Conservation (phyloP, 805 yeast species). For the Pichia deserticola region DNA sequence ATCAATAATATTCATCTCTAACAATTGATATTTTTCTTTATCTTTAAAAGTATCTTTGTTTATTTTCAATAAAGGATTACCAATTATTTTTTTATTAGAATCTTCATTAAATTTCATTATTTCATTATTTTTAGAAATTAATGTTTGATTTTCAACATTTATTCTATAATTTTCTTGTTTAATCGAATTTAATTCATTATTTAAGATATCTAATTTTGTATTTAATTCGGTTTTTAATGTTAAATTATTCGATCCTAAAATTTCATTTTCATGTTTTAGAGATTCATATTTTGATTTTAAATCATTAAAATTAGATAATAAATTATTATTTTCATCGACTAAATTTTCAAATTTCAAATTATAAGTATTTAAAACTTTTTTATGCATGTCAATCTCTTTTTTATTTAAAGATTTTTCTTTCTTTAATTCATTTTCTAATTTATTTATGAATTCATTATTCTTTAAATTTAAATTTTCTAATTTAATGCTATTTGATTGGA, state of each 20-base stretch:
- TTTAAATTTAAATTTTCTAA: not conserved
- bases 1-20: constrained; percentile 12
- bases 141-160: not conserved
- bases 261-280: not conserved
- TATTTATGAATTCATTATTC: not conserved
- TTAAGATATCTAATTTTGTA: not conserved
- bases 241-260: not conserved
- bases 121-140: not conserved
- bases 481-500: not conserved
- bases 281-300: not conserved
- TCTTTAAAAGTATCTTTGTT: constrained; percentile 4
- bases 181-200: not conserved
- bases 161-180: not conserved
- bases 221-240: not conserved
- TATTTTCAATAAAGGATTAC: not conserved
- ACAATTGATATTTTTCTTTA: not conserved
- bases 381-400: constrained; percentile 4
- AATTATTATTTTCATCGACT: not conserved
- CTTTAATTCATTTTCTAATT: not conserved
- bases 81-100: not conserved
- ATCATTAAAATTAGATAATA: not conserved
- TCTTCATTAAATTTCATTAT: not conserved
- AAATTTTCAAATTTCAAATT: not conserved
- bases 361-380: not conserved
- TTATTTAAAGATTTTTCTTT: not conserved